Conservation (phyloP, 2,329 filamentous ascomycete species). For the Aureobasidium uvarum region DNA sequence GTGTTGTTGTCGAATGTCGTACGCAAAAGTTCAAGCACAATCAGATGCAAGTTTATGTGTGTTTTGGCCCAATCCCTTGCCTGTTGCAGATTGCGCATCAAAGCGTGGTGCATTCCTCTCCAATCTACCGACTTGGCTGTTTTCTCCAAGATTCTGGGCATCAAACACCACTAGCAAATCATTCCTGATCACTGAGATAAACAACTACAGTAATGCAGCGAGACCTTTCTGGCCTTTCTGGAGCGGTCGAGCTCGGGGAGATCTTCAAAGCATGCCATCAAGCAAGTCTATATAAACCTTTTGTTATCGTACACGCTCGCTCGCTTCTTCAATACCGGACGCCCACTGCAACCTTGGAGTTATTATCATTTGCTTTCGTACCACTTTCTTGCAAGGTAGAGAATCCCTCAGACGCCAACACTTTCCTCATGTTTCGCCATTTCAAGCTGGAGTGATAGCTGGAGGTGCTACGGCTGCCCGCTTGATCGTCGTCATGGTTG, state of each 20-base stretch:
- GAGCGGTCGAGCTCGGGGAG: slow-evolving; percentile 4
- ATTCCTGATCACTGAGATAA: background rate
- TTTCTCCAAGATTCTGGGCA: background rate
- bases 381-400: background rate
- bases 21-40: background rate
- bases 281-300: slow-evolving; percentile 19
- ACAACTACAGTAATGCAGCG: background rate
- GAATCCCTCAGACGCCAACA: background rate
- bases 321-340: background rate
- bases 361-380: background rate
- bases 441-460: slow-evolving; percentile 2
- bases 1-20: background rate
- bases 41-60: slow-evolving; percentile 1
- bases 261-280: background rate
- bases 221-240: background rate
- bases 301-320: background rate
- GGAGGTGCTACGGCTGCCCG: background rate
- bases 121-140: background rate
- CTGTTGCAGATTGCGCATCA: background rate
- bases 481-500: slow-evolving; percentile 7
- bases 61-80: slow-evolving; percentile 4
- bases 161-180: background rate
- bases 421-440: background rate
- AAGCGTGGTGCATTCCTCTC: background rate
- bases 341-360: background rate